Base-by-base conservation (phyloP, 257 asterid genomes). In the Cynanchum wilfordii region DNA sequence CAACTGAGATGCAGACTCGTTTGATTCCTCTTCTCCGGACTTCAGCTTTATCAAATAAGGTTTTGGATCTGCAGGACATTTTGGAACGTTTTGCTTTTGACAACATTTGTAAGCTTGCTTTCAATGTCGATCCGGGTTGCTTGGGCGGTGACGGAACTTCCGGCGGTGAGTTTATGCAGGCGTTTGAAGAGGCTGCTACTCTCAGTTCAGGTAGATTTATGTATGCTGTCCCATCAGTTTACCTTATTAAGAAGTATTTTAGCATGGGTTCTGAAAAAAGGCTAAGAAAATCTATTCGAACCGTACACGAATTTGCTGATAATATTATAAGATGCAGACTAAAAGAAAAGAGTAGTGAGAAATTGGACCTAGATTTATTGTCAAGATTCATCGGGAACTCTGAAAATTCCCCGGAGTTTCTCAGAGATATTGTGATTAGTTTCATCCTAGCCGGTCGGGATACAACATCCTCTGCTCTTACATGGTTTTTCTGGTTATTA, bases 401-500 rank as follows among this genome's bases (percentile, higher is more conserved):
- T 22, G 86, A 85, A 8, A 79, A 84, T 63, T 89, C 98, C 29
- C 70, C 80, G 13, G 80, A 86, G 9, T 89, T 80, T 62, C 87
- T 94, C 0, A 79, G 99, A 80, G 97, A 94, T 40, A 87, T 89
- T n/a, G 84, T 88, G 27, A 88, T 91, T 2, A 94, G 97, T 78
- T 86, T 91, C 82, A 91, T 94, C 64, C 75, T 94, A 75, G 99
- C 99, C 0, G 99, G 99, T 10, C 80, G 99, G 0, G 99, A 94
- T 59, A 89, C 99, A 10, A 91, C 97, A 9, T 94, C 97, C 33
- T 79, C 97, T 7, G 96, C 96, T 19, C 90, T 94, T 0, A 74
- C 91, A 24, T 94, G 97, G 97, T 90, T 94, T 79, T 88, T 94
- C 55, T 91, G 97, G 97, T 51, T 94, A 69, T 16, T 93, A 30